Evolutionary conservation across 192 early-diverging fungal genomes (phyloP), one percentile per base, ranked within the genome.

Genomic region (Entomortierella beljakovae): DNA sequence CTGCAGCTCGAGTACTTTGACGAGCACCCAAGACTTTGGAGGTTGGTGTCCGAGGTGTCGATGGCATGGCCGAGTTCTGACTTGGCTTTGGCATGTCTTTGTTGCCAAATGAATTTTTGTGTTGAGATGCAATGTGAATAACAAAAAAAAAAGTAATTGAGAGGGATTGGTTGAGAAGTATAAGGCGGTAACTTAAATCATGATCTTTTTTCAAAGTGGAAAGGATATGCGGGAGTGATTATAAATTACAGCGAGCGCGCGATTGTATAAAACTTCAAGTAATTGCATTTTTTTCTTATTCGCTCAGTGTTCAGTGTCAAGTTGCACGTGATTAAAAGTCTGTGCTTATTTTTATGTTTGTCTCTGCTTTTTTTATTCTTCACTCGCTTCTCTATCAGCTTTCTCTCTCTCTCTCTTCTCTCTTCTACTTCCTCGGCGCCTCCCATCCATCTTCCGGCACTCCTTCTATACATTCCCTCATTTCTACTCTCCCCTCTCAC

Each of bases 11-110:
- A 26, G 33, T 33, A 9, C 48, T 29, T 15, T 51, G 48, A 4
- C 23, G 48, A 52, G 61, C 31, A 13, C 48, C 48, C n/a, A 35
- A 50, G 31, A 29, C 31, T 32, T 29, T 63, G 2, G 61, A 5
- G 3, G 61, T 38, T 11, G 61, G 61, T 13, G 61, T 63, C 32
- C 61, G 61, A 10, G 61, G 61, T 10, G 61, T 50, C 18, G 59
- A 48, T 6, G 59, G 59, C 59, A 32, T n/a, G 23, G 38, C 40
- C 3, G 61, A 23, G 15, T 63, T 48, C 48, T 51, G n/a, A 31
- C 61, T 48, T 8, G 48, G 32, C 48, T 33, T 20, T 49, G 40
- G 16, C 40, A 48, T 50, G 48, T 34, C 8, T 13, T 33, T 57
- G 54, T 16, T 28, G 51, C 28, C 51, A 53, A 26, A 3, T 4